Percentiles rank a stretch among this genome's conserved stretches.
These are phyloP conservation scores for Phialophora expanda DNA, from an alignment of 2,329 filamentous ascomycete species.

Conservation along the genomic window DNA sequence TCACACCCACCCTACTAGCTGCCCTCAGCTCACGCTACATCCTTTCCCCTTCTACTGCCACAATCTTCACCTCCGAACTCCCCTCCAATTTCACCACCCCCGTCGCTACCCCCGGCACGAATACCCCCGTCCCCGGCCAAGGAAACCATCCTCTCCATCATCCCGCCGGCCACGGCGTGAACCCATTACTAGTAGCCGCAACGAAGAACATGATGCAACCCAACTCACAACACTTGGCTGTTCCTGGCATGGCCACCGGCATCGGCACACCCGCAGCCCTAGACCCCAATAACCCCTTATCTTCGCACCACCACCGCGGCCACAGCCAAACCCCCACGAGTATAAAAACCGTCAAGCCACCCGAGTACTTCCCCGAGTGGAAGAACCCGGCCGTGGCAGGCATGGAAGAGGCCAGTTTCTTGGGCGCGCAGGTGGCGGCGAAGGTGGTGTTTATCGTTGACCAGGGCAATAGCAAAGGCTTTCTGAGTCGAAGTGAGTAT, in stretches of 20 bases:
- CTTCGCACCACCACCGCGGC: conserved; percentile 61
- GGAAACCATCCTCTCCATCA: conserved; percentile 59
- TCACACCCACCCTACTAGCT: conserved; percentile 84
- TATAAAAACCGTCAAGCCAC: conserved; percentile 77
- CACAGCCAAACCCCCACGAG: conserved; percentile 79
- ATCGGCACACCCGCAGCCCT: conserved; percentile 29
- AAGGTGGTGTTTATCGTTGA: conserved; percentile 74
- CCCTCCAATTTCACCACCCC: conserved; percentile 93
- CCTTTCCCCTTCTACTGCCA: conserved; percentile 88
- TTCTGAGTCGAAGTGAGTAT: conserved; percentile 71
- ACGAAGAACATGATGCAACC: conserved; percentile 58
- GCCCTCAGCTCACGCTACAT: conserved; percentile 82
- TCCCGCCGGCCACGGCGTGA: conserved; percentile 68
- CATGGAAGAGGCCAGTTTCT: conserved; percentile 81
- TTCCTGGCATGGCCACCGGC: conserved; percentile 44
- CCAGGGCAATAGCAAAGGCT: conserved; percentile 69
- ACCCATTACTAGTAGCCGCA: conserved; percentile 88
- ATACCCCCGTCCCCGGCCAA: conserved; percentile 67
- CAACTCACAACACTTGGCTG: conserved; percentile 47
- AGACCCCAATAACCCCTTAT: conserved; percentile 38
- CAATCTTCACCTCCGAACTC: conserved; percentile 95
- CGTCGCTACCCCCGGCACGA: conserved; percentile 86
- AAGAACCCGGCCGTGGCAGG: conserved; percentile 68
- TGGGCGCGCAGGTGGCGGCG: conserved; percentile 85
- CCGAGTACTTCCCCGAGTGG: conserved; percentile 90